A percentile compares a stretch with the other conserved stretches of the same genome.
These are phyloP conservation scores for Claviceps fusiformis DNA, from an alignment of 2,329 filamentous ascomycete species.

Conservation along the genomic window DNA sequence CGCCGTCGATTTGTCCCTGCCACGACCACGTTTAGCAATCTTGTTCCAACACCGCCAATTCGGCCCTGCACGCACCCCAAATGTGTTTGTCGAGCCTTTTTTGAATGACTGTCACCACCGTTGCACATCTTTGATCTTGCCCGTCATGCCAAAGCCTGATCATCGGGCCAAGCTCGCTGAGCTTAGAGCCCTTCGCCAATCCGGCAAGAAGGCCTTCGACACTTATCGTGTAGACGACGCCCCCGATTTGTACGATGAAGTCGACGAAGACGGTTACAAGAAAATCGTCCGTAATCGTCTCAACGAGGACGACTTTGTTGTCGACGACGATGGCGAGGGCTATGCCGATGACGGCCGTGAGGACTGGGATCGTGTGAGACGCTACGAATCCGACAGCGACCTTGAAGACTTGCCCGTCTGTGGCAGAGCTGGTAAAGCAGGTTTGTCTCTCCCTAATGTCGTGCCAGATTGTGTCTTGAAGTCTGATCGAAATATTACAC, in stretches of 20 bases:
- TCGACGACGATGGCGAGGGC: slow-evolving; percentile 94
- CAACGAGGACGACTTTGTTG: slow-evolving; percentile 93
- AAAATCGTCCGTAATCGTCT: slow-evolving; percentile 81
- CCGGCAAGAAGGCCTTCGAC: slow-evolving; percentile 83
- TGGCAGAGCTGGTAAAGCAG: slow-evolving; percentile 36
- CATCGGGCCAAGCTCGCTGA: slow-evolving; percentile 52
- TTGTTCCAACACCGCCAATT: neutral
- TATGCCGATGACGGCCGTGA: slow-evolving; percentile 95
- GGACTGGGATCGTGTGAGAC: slow-evolving; percentile 69
- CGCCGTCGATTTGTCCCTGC: neutral
- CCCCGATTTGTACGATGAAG: slow-evolving; percentile 80
- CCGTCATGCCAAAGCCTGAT: slow-evolving; percentile 23
- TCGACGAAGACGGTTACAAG: slow-evolving; percentile 95
- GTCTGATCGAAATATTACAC: neutral
- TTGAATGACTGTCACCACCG: slow-evolving; percentile 8
- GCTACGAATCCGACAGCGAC: slow-evolving; percentile 64
- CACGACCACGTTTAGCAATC: neutral
- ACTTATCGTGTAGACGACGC: slow-evolving; percentile 78
- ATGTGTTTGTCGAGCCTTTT: neutral
- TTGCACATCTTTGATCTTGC: slow-evolving; percentile 1
- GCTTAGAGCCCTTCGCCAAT: slow-evolving; percentile 68
- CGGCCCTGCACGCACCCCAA: neutral
- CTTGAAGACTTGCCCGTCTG: slow-evolving; percentile 22
- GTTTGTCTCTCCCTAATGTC: slow-evolving; percentile 21
- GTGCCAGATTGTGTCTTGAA: slow-evolving; percentile 2